phyloP scores from a whole-genome alignment of 371 early-diverging fungal species.

The Fennellomyces sp. region DNA sequence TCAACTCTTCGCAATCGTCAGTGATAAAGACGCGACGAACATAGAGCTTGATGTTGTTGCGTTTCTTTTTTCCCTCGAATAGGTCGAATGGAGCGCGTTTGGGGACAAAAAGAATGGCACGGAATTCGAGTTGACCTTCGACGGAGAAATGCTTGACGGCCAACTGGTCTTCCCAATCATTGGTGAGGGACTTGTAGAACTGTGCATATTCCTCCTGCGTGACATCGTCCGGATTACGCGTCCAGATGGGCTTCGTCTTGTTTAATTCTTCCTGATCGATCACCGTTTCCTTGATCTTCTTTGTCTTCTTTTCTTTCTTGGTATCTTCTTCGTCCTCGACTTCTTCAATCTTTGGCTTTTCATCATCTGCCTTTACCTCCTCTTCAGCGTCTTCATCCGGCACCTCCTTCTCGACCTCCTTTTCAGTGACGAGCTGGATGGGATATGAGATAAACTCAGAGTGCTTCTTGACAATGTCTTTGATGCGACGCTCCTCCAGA shows the following conservation, averaged over 20 bases:
- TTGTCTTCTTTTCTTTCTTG: constrained; percentile 63
- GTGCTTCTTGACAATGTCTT: constrained; percentile 79
- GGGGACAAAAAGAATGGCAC: constrained; percentile 80
- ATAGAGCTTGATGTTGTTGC: constrained; percentile 84
- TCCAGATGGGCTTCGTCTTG: constrained; percentile 86
- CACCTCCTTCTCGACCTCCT: constrained; percentile 84
- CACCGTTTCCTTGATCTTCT: constrained; percentile 65
- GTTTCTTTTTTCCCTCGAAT: constrained; percentile 64
- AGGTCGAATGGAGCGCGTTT: constrained; percentile 67
- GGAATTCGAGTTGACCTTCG: constrained; percentile 85
- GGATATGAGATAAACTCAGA: constrained; percentile 80
- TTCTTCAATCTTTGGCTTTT: constrained; percentile 63
- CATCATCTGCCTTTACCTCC: constrained; percentile 56
- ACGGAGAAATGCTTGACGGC: constrained; percentile 76
- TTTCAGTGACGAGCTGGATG: constrained; percentile 52
- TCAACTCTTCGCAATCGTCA: constrained; percentile 76
- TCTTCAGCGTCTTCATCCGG: constrained; percentile 78
- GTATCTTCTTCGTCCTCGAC: constrained; percentile 70
- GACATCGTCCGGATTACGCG: constrained; percentile 74
- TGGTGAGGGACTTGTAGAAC: constrained; percentile 84
- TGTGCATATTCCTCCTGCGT: constrained; percentile 73
- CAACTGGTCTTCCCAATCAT: constrained; percentile 72
- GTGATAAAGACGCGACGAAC: constrained; percentile 89
- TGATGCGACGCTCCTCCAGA: constrained; percentile 57
- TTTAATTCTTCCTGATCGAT: constrained; percentile 59